Evolutionary conservation across 2,329 filamentous ascomycete species (phyloP).

Genomic region (Phaeosphaeria sp.): DNA sequence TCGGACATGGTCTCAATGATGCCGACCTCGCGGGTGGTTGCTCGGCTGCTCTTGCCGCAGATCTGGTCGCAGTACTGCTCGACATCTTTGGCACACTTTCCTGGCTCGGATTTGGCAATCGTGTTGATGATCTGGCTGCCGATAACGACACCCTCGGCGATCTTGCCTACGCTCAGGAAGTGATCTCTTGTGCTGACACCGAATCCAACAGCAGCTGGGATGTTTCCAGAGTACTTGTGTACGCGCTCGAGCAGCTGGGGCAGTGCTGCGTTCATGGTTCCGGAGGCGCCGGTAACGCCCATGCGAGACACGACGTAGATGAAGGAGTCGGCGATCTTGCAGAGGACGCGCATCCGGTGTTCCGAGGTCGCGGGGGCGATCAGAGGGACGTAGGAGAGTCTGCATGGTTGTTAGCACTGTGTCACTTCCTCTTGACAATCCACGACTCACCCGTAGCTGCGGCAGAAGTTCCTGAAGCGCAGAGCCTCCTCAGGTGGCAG

Average conservation of each 20-base stretch:
- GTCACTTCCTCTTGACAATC: not conserved
- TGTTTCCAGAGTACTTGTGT: constrained; percentile 89
- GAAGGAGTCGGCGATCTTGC: constrained; percentile 96
- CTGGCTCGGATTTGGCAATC: constrained; percentile 71
- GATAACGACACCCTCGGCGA: constrained; percentile 94
- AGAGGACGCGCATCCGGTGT: constrained; percentile 91
- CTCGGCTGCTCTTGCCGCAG: constrained; percentile 62
- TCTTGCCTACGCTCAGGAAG: constrained; percentile 81
- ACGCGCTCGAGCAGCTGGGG: constrained; percentile 84
- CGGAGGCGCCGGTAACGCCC: constrained; percentile 92
- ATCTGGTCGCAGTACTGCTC: constrained; percentile 85
- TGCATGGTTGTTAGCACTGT: constrained; percentile 43
- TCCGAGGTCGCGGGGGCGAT: constrained; percentile 95
- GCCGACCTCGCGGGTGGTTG: constrained; percentile 70
- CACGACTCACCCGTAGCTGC: constrained; percentile 69
- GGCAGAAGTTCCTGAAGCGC: constrained; percentile 86
- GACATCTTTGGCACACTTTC: constrained; percentile 73
- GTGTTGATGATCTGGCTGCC: constrained; percentile 93
- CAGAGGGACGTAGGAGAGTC: constrained; percentile 93
- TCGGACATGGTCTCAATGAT: constrained; percentile 72
- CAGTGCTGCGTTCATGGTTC: constrained; percentile 80
- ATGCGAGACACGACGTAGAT: constrained; percentile 98
- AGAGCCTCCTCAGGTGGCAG: constrained; percentile 95
- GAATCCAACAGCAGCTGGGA: constrained; percentile 91
- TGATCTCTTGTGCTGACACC: constrained; percentile 96